A percentile compares a stretch with the other conserved stretches of the same genome.
phyloP scores from a whole-genome alignment of 805 yeast genomes.

The Candida peoriensis region DNA sequence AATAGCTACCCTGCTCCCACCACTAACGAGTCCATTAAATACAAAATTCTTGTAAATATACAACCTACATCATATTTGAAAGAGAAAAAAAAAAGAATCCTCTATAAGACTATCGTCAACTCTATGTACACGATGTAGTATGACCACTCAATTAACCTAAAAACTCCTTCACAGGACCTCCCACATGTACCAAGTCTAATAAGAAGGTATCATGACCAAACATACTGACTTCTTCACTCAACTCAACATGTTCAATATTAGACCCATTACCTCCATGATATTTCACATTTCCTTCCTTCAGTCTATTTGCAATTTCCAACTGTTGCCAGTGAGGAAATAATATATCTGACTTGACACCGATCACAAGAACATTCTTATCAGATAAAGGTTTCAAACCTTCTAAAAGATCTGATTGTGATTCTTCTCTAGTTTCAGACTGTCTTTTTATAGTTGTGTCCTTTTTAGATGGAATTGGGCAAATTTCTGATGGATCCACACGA shows the following conservation, averaged over 20 bases:
- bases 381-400: slow-evolving; percentile 62
- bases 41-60: slow-evolving; percentile 5
- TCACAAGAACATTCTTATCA: slow-evolving; percentile 62
- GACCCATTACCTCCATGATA: slow-evolving; percentile 30
- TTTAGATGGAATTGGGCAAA: slow-evolving; percentile 38
- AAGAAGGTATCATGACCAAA: slow-evolving; percentile 92
- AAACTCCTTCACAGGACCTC: slow-evolving; percentile 66
- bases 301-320: slow-evolving; percentile 63
- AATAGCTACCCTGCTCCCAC: too few species aligned
- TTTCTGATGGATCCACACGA: slow-evolving; percentile 22
- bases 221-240: slow-evolving; percentile 69
- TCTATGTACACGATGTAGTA: too few species aligned
- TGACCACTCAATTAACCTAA: slow-evolving; percentile 30
- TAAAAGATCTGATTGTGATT: slow-evolving; percentile 54
- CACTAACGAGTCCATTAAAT: too few species aligned
- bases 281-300: slow-evolving; percentile 31
- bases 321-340: slow-evolving; percentile 96
- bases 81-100: too few species aligned
- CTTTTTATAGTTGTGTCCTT: slow-evolving; percentile 50
- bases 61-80: not conserved
- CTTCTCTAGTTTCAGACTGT: slow-evolving; percentile 46
- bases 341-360: slow-evolving; percentile 92
- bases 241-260: slow-evolving; percentile 60
- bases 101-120: too few species aligned
- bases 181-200: slow-evolving; percentile 73